These are phyloP conservation scores for Ophiostoma sp. DNA, from an alignment of 2,329 filamentous ascomycete genomes.

Conservation along the genomic window DNA sequence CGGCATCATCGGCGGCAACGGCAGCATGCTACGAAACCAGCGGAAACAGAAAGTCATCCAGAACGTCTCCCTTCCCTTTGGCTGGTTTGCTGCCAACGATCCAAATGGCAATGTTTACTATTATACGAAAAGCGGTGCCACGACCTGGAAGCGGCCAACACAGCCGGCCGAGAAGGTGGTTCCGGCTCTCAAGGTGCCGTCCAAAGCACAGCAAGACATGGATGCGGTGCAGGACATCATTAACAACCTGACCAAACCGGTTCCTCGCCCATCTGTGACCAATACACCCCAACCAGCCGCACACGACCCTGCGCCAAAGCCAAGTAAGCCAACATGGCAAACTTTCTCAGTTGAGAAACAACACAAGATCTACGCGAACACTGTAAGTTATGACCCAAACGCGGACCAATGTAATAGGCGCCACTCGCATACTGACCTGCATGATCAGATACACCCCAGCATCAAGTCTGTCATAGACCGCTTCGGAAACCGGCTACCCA, in stretches of 20 bases:
- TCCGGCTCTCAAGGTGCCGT: slow-evolving; percentile 58
- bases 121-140: slow-evolving; percentile 70
- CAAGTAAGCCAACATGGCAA: slow-evolving; percentile 59
- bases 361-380: slow-evolving; percentile 92
- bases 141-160: slow-evolving; percentile 76
- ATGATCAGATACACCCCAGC: slow-evolving; percentile 66
- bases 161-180: slow-evolving; percentile 51
- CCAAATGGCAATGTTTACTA: slow-evolving; percentile 72
- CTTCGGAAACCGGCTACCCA: slow-evolving; percentile 79
- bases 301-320: slow-evolving; percentile 46
- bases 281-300: slow-evolving; percentile 59
- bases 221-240: slow-evolving; percentile 78
- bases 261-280: slow-evolving; percentile 47
- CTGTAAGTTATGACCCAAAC: slow-evolving; percentile 50
- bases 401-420: too few relatives aligned
- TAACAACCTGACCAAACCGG: slow-evolving; percentile 72
- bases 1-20: slow-evolving; percentile 41
- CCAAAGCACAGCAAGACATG: slow-evolving; percentile 57
- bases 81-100: slow-evolving; percentile 77
- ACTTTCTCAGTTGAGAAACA: slow-evolving; percentile 72
- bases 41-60: slow-evolving; percentile 10
- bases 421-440: slow-evolving; percentile 13
- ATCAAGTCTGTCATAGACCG: slow-evolving; percentile 83
- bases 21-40: slow-evolving; percentile 39
- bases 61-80: slow-evolving; percentile 55